Conservation (phyloP, 2,329 filamentous ascomycete species). For the Fusarium subglutinans region DNA sequence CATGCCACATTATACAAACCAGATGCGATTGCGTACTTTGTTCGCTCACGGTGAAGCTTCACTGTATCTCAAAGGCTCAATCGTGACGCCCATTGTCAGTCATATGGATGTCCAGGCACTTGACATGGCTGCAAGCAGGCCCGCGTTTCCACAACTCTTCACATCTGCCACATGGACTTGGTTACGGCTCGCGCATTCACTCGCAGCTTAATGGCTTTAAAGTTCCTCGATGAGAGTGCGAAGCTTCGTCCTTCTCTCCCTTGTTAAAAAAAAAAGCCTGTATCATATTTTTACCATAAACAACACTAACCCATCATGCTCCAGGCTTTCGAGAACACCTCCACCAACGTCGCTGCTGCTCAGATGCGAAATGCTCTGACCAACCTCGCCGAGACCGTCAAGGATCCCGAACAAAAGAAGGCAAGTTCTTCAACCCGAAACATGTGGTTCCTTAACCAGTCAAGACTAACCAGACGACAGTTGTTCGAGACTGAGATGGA, state of each 20-base stretch:
- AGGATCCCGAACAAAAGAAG: conserved; percentile 84
- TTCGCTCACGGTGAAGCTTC: background rate
- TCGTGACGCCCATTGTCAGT: background rate
- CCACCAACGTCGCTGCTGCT: conserved; percentile 94
- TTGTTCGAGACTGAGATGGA: conserved; percentile 99
- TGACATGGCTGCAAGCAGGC: background rate
- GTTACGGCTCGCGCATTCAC: conserved; percentile 2
- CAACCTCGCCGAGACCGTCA: conserved; percentile 87
- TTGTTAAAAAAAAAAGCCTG: background rate
- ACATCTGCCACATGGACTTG: background rate
- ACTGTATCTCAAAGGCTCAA: background rate
- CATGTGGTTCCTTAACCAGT: background rate
- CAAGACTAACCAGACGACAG: conserved; percentile 52
- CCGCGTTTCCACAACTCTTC: background rate
- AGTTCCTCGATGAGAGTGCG: background rate
- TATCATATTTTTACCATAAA: background rate
- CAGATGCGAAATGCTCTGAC: conserved; percentile 99
- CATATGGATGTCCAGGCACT: background rate
- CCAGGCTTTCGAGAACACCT: conserved; percentile 99
- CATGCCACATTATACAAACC: background rate
- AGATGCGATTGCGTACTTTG: background rate
- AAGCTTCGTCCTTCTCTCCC: background rate
- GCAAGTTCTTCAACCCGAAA: conserved; percentile 58
- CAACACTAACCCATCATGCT: conserved; percentile 40
- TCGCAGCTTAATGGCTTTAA: background rate